Conservation (phyloP, 83 land plant genomes). For the Picea abies region DNA sequence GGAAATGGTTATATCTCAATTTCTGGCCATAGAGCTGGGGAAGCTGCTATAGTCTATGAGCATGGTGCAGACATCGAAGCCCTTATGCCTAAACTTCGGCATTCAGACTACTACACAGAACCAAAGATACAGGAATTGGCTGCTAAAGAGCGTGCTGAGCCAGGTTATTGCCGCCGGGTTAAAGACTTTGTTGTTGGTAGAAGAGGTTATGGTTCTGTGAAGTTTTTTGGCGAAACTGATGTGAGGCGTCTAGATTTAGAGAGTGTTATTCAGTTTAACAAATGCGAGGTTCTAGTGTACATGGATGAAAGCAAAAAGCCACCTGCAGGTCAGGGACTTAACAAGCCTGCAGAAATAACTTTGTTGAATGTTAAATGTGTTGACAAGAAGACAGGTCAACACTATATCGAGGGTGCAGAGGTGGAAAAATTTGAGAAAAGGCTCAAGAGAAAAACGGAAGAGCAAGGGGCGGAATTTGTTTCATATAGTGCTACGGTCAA, state of each 20-base stretch:
- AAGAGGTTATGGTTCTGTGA: slow-evolving; percentile 83
- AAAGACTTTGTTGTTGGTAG: slow-evolving; percentile 85
- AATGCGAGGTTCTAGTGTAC: slow-evolving; percentile 93
- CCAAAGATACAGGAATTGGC: slow-evolving; percentile 95
- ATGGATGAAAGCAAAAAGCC: slow-evolving; percentile 97
- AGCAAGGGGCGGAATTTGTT: slow-evolving; percentile 94
- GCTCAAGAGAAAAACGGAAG: slow-evolving; percentile 82
- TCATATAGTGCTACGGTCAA: slow-evolving; percentile 79
- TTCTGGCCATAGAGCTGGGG: slow-evolving; percentile 86
- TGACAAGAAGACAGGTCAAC: slow-evolving; percentile 85
- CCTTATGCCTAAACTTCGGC: slow-evolving; percentile 90
- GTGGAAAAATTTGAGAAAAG: slow-evolving; percentile 83
- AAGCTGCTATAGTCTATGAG: slow-evolving; percentile 93
- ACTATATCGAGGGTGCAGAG: slow-evolving; percentile 64
- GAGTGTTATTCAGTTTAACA: slow-evolving; percentile 87
- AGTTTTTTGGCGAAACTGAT: slow-evolving; percentile 94
- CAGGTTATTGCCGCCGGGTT: slow-evolving; percentile 87
- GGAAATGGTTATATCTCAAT: slow-evolving; percentile 58
- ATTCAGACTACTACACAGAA: slow-evolving; percentile 89
- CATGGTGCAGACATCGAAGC: slow-evolving; percentile 97
- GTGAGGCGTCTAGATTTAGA: slow-evolving; percentile 94
- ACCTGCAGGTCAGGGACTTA: slow-evolving; percentile 89
- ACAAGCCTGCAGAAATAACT: slow-evolving; percentile 95
- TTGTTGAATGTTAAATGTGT: slow-evolving; percentile 81
- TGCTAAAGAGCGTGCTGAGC: slow-evolving; percentile 91